A percentile compares a stretch with the other conserved stretches of the same genome.
phyloP scores from a whole-genome alignment of 495 filamentous ascomycete genomes.

The Neurospora sp. region DNA sequence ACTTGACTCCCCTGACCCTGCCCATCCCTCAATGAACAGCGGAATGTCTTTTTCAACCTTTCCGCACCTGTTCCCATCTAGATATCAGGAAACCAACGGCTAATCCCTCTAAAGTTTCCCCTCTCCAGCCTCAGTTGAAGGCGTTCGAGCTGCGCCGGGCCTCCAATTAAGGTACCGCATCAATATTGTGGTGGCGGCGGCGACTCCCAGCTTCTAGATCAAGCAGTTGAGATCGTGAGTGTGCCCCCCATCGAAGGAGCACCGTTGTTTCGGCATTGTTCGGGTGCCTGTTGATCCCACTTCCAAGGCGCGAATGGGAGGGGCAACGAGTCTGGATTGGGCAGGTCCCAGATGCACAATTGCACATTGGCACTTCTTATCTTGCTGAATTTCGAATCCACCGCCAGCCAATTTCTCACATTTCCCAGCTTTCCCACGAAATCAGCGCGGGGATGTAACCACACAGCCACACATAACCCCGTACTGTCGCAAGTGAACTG shows the following conservation, averaged over 20 bases:
- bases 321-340: neutral
- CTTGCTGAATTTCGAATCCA: neutral
- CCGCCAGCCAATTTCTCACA: neutral
- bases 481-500: neutral
- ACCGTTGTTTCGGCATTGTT: neutral
- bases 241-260: neutral
- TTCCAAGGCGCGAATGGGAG: neutral
- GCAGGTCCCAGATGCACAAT: neutral
- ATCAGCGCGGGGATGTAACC: neutral
- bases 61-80: neutral
- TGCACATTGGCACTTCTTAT: neutral
- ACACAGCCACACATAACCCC: neutral
- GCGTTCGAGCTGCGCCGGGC: neutral
- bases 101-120: neutral
- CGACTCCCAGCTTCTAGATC: neutral
- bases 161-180: neutral
- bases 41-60: neutral
- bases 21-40: neutral
- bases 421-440: neutral
- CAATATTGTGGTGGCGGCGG: neutral
- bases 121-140: neutral
- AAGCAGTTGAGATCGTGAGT: neutral
- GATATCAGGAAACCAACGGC: neutral
- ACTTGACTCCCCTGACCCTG: neutral
- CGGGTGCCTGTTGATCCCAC: neutral